Evolutionary conservation across 148 eudicot genomes (phyloP).

Genomic region (Persicaria maculosa): DNA sequence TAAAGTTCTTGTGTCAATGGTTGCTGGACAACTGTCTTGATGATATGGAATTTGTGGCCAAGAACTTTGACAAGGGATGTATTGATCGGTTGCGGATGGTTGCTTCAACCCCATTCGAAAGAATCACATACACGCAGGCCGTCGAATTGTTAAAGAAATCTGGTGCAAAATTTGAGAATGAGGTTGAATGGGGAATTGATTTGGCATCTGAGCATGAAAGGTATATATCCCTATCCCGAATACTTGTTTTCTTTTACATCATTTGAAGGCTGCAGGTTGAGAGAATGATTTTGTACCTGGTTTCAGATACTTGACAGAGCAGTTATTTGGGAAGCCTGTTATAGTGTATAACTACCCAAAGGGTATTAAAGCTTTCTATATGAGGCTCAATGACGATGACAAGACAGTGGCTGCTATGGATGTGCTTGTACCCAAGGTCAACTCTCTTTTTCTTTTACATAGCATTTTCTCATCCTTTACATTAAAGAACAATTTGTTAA

Average conservation of each 20-base stretch:
- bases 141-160: constrained; percentile 57
- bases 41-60: constrained; percentile 90
- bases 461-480: neutral
- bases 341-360: constrained; percentile 95
- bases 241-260: neutral
- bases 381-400: constrained; percentile 86
- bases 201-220: neutral
- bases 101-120: constrained; percentile 59
- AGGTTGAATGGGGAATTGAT: constrained; percentile 26
- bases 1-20: constrained; percentile 78
- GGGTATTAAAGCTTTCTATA: constrained; percentile 91
- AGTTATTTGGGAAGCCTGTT: constrained; percentile 64
- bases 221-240: neutral
- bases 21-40: constrained; percentile 85
- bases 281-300: neutral
- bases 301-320: constrained; percentile 77
- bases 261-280: neutral
- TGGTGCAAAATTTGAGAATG: constrained; percentile 75
- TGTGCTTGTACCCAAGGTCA: constrained; percentile 96
- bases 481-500: neutral
- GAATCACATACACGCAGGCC: constrained; percentile 83
- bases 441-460: neutral
- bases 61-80: constrained; percentile 62
- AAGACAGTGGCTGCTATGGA: constrained; percentile 99
- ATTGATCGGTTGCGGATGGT: constrained; percentile 78